Conservation (phyloP, 129 eudicot genomes). For the Flaveria trinervia region DNA sequence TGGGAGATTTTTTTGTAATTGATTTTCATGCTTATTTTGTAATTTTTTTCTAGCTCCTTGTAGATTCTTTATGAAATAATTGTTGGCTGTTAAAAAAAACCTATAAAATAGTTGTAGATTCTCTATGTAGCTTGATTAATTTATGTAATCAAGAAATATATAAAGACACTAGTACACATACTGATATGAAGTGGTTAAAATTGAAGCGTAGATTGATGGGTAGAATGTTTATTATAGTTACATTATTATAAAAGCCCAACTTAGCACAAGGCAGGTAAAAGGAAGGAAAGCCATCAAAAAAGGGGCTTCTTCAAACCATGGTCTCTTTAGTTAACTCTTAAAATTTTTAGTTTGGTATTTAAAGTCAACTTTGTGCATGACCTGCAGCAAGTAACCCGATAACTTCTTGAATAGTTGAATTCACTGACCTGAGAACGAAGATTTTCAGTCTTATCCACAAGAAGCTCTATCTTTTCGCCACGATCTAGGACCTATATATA, state of each 20-base stretch:
- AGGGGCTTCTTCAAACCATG: neutral
- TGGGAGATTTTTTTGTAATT: too few relatives aligned
- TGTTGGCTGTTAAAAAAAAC: too few relatives aligned
- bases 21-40: too few relatives aligned
- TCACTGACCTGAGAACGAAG: constrained; percentile 74
- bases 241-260: neutral
- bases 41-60: too few relatives aligned
- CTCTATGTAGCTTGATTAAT: too few relatives aligned
- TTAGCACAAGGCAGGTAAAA: neutral
- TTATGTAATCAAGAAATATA: too few relatives aligned
- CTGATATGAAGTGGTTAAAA: too few relatives aligned
- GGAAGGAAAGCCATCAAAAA: neutral
- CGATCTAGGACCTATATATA: constrained; percentile 72
- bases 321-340: neutral
- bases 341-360: neutral
- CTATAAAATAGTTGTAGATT: too few relatives aligned
- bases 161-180: too few relatives aligned
- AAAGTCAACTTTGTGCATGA: neutral
- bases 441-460: constrained; percentile 84
- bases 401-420: neutral
- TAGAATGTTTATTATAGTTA: too few relatives aligned
- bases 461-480: constrained; percentile 86
- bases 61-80: too few relatives aligned
- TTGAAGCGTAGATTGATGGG: too few relatives aligned
- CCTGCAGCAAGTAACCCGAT: neutral